Base-by-base conservation (phyloP, 1,139 yeast species). In the Magnusiomyces magnusii region DNA sequence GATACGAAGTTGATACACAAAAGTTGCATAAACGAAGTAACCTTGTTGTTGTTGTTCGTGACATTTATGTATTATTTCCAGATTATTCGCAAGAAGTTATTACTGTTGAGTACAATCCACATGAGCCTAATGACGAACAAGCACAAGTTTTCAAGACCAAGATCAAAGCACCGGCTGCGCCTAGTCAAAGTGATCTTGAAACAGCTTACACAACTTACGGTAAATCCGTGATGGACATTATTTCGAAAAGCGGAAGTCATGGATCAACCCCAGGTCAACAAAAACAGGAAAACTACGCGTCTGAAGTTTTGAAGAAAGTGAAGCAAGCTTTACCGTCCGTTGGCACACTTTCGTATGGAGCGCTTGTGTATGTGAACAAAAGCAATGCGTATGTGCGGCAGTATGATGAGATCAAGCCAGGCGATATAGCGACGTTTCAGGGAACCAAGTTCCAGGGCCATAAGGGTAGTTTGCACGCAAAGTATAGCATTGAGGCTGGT, bases 391-490 rank as follows among this genome's bases (percentile, higher is more conserved):
- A 84, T 49, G 81, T 84, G 17, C 76, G 79, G 24, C 82, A 81
- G 64, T 66, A 75, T 39, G 93, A 84, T 59, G 88, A 84, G 53
- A 81, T 90, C 59, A 79, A 81, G 56, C 85, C 95, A 0, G 99
- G 99, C 60, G 98, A 93, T 70, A 78, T 93, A 19, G 74, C 89
- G 54, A 87, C 90, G 62, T 80, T 90, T 64, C 81, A 85, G 66
- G 82, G 83, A 61, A 96, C 90, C 10, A 80, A 80, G 62, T 92
- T 92, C 73, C 83, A 81, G 60, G 81, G 85, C 9, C 89, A 85
- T 65, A 85, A 85, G 68, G 78, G 78, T 19, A n/a, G n/a, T n/a
- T n/a, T n/a, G n/a, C n/a, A n/a, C n/a, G n/a, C n/a, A n/a, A n/a
- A n/a, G n/a, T 71, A 76, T 54, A 60, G 70, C 1, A 62, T 68